These are phyloP conservation scores for Blastomyces silverae DNA, from an alignment of 2,329 filamentous ascomycete species.

Conservation along the genomic window DNA sequence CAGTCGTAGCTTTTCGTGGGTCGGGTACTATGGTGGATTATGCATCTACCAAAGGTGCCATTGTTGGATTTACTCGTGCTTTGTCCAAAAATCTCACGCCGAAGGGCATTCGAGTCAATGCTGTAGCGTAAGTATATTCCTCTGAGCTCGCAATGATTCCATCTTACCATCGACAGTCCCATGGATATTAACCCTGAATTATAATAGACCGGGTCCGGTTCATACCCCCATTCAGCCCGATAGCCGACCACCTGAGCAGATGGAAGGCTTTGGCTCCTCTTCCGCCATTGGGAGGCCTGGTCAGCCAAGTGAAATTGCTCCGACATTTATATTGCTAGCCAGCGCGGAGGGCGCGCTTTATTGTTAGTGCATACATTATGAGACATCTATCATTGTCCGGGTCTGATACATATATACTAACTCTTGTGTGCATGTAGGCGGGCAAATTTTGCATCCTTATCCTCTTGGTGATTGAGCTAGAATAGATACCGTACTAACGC, in stretches of 20 bases:
- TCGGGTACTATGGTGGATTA: conserved; percentile 50
- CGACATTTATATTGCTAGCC: conserved; percentile 38
- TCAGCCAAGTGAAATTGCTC: conserved; percentile 37
- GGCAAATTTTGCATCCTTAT: conserved; percentile 34
- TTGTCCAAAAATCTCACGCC: conserved; percentile 49
- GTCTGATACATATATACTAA: conserved; percentile 7
- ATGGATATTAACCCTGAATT: not conserved
- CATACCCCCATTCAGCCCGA: conserved; percentile 35
- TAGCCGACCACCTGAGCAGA: conserved; percentile 31
- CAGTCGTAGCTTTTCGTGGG: conserved; percentile 50
- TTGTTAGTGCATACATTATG: conserved; percentile 24
- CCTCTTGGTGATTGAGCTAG: conserved; percentile 30
- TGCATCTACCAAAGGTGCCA: conserved; percentile 53
- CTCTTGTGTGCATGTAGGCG: conserved; percentile 24
- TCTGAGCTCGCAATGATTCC: not conserved
- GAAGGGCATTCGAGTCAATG: conserved; percentile 53
- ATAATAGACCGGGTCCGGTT: conserved; percentile 29
- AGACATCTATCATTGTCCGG: conserved; percentile 7
- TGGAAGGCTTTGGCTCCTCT: conserved; percentile 31
- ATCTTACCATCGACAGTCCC: not conserved
- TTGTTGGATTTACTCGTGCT: conserved; percentile 50
- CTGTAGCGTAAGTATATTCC: conserved; percentile 33
- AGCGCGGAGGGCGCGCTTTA: conserved; percentile 33
- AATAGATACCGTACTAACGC: too few relatives aligned
- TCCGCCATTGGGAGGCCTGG: conserved; percentile 32